Evolutionary conservation across 768 basidiomycete genomes (phyloP).

Genomic region (Leccinum pellstonianum): DNA sequence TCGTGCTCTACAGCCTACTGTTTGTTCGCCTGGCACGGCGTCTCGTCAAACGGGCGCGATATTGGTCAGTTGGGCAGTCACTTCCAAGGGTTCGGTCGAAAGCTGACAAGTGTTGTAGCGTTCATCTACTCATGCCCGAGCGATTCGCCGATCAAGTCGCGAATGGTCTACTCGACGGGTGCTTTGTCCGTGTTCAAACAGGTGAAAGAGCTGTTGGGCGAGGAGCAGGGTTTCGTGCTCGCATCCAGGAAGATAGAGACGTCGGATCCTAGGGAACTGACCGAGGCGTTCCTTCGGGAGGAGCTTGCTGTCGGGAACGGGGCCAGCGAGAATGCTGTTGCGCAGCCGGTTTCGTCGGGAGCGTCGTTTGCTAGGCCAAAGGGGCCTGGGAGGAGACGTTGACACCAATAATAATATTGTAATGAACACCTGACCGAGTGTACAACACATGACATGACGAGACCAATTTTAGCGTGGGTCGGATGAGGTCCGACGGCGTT

Average conservation of each 20-base stretch:
- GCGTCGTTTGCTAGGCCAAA: constrained; percentile 67
- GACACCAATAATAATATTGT: not conserved
- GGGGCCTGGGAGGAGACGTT: constrained; percentile 61
- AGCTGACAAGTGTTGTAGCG: constrained; percentile 41
- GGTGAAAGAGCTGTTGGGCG: constrained; percentile 51
- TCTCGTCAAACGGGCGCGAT: constrained; percentile 47
- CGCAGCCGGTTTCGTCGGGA: constrained; percentile 25
- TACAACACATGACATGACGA: not conserved
- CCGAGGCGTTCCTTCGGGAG: constrained; percentile 56
- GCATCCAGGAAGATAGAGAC: constrained; percentile 76
- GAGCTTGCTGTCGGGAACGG: constrained; percentile 46
- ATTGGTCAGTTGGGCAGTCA: constrained; percentile 46
- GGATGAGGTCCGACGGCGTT: constrained; percentile 28
- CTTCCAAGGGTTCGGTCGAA: not conserved
- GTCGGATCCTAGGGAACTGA: constrained; percentile 72
- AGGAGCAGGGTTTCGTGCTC: constrained; percentile 39
- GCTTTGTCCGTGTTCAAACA: constrained; percentile 54
- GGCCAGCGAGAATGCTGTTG: constrained; percentile 2
- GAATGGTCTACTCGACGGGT: constrained; percentile 88
- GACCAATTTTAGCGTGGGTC: constrained; percentile 1
- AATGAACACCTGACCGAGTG: not conserved
- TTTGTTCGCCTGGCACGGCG: constrained; percentile 64
- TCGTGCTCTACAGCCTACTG: constrained; percentile 45
- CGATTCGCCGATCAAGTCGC: constrained; percentile 72
- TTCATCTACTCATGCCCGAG: constrained; percentile 94